A percentile compares a stretch with the other conserved stretches of the same genome.
Conservation (phyloP, 1,139 yeast genomes). For the Yamadazyma atlantica region DNA sequence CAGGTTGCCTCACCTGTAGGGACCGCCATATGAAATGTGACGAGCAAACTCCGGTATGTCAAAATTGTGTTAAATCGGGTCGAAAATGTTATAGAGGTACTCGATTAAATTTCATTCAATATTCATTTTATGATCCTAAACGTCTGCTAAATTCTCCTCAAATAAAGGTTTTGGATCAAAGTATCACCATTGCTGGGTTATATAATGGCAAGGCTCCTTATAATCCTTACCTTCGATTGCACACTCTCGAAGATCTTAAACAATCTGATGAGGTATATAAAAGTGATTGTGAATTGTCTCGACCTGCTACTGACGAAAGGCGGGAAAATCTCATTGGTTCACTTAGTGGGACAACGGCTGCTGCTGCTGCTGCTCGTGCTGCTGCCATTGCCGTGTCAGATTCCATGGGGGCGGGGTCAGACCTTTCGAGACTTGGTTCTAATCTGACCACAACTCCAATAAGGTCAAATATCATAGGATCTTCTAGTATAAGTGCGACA, state of each 20-base stretch:
- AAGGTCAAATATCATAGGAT: not conserved
- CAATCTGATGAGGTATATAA: constrained; percentile 36
- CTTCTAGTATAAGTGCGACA: too few species aligned
- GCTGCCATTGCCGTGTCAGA: constrained; percentile 4
- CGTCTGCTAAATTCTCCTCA: constrained; percentile 9
- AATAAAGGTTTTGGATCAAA: constrained; percentile 36
- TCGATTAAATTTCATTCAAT: constrained; percentile 47
- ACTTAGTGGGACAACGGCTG: constrained; percentile 8
- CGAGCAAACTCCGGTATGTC: constrained; percentile 47
- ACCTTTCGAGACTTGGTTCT: too few species aligned
- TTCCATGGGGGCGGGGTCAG: constrained; percentile 2
- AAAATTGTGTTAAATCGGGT: constrained; percentile 42
- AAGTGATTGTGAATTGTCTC: constrained; percentile 21
- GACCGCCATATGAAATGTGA: constrained; percentile 52
- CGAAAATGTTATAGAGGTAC: constrained; percentile 46
- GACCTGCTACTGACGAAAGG: constrained; percentile 8
- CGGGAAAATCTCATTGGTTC: constrained; percentile 10
- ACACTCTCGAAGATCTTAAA: constrained; percentile 27
- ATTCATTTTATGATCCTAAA: constrained; percentile 40
- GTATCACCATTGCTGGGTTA: constrained; percentile 42
- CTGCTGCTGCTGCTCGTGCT: constrained; percentile 11
- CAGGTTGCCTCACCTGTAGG: constrained; percentile 49
- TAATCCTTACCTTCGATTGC: constrained; percentile 32
- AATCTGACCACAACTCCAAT: not conserved
- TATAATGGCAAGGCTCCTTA: constrained; percentile 36